Evolutionary conservation across 306 rosid genomes (phyloP), one percentile per base, ranked within the genome.

Genomic region (Gastrolobium bilobum): DNA sequence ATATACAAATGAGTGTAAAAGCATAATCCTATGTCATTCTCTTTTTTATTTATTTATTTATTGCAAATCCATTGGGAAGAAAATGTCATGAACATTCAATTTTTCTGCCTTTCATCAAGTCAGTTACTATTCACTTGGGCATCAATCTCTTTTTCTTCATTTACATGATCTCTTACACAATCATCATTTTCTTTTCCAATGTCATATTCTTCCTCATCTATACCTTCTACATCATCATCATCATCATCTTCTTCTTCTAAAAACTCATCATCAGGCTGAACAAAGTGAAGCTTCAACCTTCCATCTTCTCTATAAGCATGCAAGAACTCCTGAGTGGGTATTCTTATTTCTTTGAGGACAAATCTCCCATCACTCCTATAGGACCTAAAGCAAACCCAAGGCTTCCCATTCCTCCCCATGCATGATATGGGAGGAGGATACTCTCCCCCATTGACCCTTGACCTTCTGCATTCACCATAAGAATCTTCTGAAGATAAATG

Each of bases 401-500:
- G 97, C 87, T 88, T 92, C 26, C 98, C 96, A 11, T 47, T 88
- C 71, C 85, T 86, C 50, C 97, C 88, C 77, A 94, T 90, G 82
- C 92, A 43, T 50, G 97, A 90, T 77, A 94, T 92, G 0, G 98
- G 98, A n/a, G 98, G 98, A 81, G 98, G 98, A 78, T 87, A 94
- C 68, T 75, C 87, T 8, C 53, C 78, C 42, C 43, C 78, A 65
- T 9, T 63, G 2, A 69, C 87, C 77, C 83, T 77, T 81, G 84
- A 68, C 77, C 86, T 90, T 76, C 81, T 86, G 34, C 79, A 79
- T 79, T 86, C 84, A 40, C 88, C 84, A 66, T 69, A 77, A 38
- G 70, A 38, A 52, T 59, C 5, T 35, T 58, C 50, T 7, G 64
- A 53, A 34, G 34, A 29, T 7, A 51, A 39, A 76, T 75, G 59